phyloP scores from a whole-genome alignment of 306 rosid genomes.

The Acacia melanoxylon region DNA sequence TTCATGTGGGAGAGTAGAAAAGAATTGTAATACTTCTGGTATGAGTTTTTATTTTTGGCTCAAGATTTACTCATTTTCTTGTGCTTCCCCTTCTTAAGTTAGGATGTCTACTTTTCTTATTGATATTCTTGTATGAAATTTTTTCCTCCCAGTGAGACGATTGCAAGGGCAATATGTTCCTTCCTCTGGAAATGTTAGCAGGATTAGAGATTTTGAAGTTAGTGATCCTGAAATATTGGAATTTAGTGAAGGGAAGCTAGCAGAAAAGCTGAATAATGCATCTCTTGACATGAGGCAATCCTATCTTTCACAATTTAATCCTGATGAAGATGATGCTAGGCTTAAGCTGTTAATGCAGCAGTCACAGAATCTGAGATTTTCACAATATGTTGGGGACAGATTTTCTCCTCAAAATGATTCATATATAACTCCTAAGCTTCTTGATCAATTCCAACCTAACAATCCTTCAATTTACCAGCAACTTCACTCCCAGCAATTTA shows the following conservation, averaged over 20 bases:
- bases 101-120: conserved; percentile 4
- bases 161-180: conserved; percentile 36
- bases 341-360: conserved; percentile 39
- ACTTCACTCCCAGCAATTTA: conserved; percentile 40
- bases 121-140: background rate
- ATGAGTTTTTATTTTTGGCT: conserved; percentile 21
- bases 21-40: conserved; percentile 39
- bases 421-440: conserved; percentile 35
- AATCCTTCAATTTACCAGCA: conserved; percentile 40
- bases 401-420: conserved; percentile 40
- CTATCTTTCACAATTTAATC: conserved; percentile 33
- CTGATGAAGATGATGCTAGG: conserved; percentile 41
- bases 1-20: conserved; percentile 40
- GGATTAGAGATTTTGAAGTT: conserved; percentile 28
- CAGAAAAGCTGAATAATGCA: conserved; percentile 34
- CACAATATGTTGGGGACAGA: conserved; percentile 36
- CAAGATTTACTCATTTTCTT: conserved; percentile 2
- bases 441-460: conserved; percentile 44
- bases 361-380: conserved; percentile 36
- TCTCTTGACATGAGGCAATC: conserved; percentile 37
- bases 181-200: conserved; percentile 37
- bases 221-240: conserved; percentile 32
- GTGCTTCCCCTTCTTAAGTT: conserved; percentile 13
- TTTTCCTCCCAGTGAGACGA: conserved; percentile 37
- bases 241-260: conserved; percentile 26